Evolutionary conservation across 2,329 filamentous ascomycete species (phyloP).

Genomic region (Ophiostoma sp.): DNA sequence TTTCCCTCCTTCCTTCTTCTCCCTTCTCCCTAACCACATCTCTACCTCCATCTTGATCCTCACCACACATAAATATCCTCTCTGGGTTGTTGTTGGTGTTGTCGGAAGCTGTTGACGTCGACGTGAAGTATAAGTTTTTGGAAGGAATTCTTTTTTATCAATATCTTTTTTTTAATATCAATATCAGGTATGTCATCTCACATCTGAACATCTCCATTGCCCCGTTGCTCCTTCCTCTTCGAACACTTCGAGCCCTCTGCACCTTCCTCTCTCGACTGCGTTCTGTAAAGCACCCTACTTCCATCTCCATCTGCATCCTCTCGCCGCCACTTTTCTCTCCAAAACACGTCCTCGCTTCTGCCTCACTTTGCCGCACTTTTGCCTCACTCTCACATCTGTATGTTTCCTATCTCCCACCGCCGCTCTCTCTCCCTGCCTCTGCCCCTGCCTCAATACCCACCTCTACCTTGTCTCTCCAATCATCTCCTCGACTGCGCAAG

Average conservation of each 20-base stretch:
- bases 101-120: slow-evolving; percentile 29
- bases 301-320: background rate
- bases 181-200: slow-evolving; percentile 15
- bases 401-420: background rate
- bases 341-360: background rate
- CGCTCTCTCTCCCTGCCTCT: background rate
- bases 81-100: slow-evolving; percentile 29
- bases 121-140: slow-evolving; percentile 24
- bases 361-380: background rate
- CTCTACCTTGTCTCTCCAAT: background rate
- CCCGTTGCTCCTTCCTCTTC: background rate
- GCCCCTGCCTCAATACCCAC: background rate
- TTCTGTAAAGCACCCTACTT: background rate
- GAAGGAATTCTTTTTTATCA: slow-evolving; percentile 17
- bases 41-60: slow-evolving; percentile 22
- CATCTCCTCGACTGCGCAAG: background rate
- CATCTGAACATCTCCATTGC: background rate
- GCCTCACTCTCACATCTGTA: background rate
- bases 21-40: slow-evolving; percentile 27
- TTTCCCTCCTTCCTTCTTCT: slow-evolving; percentile 19
- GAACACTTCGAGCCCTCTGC: background rate
- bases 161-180: slow-evolving; percentile 15
- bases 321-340: background rate
- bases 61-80: slow-evolving; percentile 22
- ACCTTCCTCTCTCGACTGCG: background rate